Conservation (phyloP, 108 stramenopile species). For the Cyclotella atomus region DNA sequence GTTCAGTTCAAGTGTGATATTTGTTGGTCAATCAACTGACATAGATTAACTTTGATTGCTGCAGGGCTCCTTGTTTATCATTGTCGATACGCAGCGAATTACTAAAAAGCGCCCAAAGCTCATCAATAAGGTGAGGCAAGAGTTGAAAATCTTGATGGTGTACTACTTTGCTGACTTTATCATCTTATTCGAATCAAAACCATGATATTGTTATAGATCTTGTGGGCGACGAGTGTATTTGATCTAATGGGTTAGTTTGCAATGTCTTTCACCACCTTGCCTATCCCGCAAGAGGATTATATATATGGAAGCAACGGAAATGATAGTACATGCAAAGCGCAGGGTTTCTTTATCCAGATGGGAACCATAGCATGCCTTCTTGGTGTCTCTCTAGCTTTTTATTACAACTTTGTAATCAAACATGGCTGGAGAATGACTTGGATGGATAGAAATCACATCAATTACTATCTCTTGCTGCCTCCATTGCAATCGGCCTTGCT, state of each 20-base stretch:
- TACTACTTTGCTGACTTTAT: too few species aligned
- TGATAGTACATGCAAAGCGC: slow-evolving; percentile 40
- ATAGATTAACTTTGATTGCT: too few species aligned
- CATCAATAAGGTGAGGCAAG: not conserved
- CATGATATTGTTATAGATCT: slow-evolving; percentile 13
- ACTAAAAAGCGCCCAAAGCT: not conserved
- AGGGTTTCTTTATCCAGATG: slow-evolving; percentile 55
- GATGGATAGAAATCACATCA: not conserved
- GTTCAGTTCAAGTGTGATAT: not conserved
- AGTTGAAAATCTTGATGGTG: too few species aligned
- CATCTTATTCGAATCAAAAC: too few species aligned
- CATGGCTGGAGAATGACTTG: slow-evolving; percentile 5
- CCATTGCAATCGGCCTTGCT: slow-evolving; percentile 18
- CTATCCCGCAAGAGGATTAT: slow-evolving; percentile 11
- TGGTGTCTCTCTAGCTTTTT: slow-evolving; percentile 19
- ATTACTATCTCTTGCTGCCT: not conserved
- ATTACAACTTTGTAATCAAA: slow-evolving; percentile 23
- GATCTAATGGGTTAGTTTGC: slow-evolving; percentile 22
- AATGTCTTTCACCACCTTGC: slow-evolving; percentile 19
- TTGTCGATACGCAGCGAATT: slow-evolving; percentile 3
- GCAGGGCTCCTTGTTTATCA: slow-evolving; percentile 20
- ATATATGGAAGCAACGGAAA: slow-evolving; percentile 38
- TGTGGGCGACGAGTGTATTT: not conserved
- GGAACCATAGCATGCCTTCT: slow-evolving; percentile 10
- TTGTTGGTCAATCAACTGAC: not conserved